Evolutionary conservation across 257 asterid genomes (phyloP).

Genomic region (Penstemon barbatus): DNA sequence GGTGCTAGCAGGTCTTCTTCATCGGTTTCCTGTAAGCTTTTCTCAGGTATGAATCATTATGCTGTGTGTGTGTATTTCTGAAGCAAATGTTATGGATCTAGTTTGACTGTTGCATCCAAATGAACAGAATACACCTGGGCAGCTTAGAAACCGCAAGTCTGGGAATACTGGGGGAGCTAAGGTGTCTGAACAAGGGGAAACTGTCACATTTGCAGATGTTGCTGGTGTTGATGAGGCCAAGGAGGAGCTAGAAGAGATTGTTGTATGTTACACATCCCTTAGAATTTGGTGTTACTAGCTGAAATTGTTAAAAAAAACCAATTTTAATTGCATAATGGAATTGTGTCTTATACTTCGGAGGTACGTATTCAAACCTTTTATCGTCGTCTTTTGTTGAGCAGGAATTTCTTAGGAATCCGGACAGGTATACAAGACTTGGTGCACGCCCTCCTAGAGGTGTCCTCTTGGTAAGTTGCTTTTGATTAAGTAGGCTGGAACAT

Average conservation of each 20-base stretch:
- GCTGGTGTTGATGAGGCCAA: slow-evolving; percentile 99
- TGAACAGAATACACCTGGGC: slow-evolving; percentile 80
- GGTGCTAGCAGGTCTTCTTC: slow-evolving; percentile 92
- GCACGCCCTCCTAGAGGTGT: slow-evolving; percentile 99
- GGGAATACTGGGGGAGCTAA: slow-evolving; percentile 66
- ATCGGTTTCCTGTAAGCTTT: slow-evolving; percentile 87
- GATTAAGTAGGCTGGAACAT: slow-evolving; percentile 12
- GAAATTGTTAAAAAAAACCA: neutral
- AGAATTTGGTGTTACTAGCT: slow-evolving; percentile 16
- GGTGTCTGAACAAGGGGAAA: slow-evolving; percentile 87
- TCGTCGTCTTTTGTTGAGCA: slow-evolving; percentile 40
- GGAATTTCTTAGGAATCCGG: slow-evolving; percentile 98
- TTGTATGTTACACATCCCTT: slow-evolving; percentile 53
- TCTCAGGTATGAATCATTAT: slow-evolving; percentile 63
- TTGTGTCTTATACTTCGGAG: slow-evolving; percentile 14
- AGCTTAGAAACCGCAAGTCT: slow-evolving; percentile 84
- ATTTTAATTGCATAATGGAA: slow-evolving; percentile 10
- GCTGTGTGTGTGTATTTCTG: slow-evolving; percentile 16
- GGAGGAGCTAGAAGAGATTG: slow-evolving; percentile 98
- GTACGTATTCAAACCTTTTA: slow-evolving; percentile 11
- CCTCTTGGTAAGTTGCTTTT: slow-evolving; percentile 76
- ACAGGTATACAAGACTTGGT: slow-evolving; percentile 80
- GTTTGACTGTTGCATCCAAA: slow-evolving; percentile 28
- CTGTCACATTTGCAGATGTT: slow-evolving; percentile 86
- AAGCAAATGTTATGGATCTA: slow-evolving; percentile 13